Conservation (phyloP, 257 asterid species). For the Nicotiana paniculata region DNA sequence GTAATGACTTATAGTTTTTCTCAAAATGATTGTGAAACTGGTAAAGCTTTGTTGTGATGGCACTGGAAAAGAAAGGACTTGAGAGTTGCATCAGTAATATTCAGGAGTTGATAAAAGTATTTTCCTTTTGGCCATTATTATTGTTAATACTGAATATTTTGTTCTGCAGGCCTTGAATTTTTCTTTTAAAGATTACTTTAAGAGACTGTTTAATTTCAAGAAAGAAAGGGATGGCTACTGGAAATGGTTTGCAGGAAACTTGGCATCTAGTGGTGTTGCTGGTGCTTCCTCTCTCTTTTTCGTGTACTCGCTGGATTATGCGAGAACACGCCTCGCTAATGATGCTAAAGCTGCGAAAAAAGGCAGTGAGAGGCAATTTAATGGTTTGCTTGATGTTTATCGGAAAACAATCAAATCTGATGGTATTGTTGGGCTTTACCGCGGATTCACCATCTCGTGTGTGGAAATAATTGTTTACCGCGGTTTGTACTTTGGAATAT, state of each 20-base stretch:
- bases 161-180: conserved; percentile 14
- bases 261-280: conserved; percentile 23
- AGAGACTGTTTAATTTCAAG: conserved; percentile 15
- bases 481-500: conserved; percentile 24
- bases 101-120: background rate
- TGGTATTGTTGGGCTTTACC: conserved; percentile 23
- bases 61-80: background rate
- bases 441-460: conserved; percentile 21
- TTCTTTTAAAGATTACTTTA: conserved; percentile 10
- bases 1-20: background rate
- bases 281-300: conserved; percentile 15
- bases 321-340: conserved; percentile 18
- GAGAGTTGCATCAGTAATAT: background rate
- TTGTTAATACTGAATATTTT: background rate
- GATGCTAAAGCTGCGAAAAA: conserved; percentile 20
- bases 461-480: conserved; percentile 21
- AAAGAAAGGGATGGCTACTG: conserved; percentile 23
- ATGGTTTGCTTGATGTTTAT: conserved; percentile 23
- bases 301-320: conserved; percentile 18
- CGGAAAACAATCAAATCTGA: conserved; percentile 20
- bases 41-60: background rate
- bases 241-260: conserved; percentile 28
- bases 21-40: background rate
- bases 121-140: background rate
- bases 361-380: conserved; percentile 23